Conservation (phyloP, 768 basidiomycete species). For the Postia placenta region DNA sequence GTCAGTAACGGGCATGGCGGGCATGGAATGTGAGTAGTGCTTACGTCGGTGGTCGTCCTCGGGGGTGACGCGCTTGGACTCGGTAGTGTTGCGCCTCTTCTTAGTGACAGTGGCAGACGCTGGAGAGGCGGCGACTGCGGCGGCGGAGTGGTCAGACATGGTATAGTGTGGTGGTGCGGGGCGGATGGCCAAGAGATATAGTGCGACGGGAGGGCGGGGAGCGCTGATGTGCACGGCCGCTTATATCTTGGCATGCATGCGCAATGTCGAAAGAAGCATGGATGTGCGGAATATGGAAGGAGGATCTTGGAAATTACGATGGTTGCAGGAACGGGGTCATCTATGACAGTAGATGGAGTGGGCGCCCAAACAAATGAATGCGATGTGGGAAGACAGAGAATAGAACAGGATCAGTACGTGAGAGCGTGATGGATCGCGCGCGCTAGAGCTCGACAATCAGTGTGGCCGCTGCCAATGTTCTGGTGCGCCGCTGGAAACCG, state of each 20-base stretch:
- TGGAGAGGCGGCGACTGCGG: too few species aligned
- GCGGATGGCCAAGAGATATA: neutral
- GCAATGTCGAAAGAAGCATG: neutral
- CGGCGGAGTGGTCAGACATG: slow-evolving; percentile 19
- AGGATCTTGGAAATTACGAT: neutral
- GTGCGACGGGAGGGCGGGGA: slow-evolving; percentile 1
- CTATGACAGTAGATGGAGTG: neutral
- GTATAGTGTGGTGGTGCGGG: neutral
- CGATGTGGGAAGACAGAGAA: neutral
- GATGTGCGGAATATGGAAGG: neutral
- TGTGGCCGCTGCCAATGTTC: too few species aligned
- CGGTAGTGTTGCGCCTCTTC: slow-evolving; percentile 21
- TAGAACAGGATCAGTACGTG: too few species aligned
- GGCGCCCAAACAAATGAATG: neutral
- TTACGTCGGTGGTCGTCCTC: slow-evolving; percentile 46
- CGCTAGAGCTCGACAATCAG: too few species aligned
- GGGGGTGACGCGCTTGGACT: slow-evolving; percentile 24
- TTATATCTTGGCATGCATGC: slow-evolving; percentile 4
- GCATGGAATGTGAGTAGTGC: slow-evolving; percentile 3
- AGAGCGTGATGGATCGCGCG: too few species aligned
- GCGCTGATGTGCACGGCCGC: neutral
- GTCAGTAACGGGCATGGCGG: slow-evolving; percentile 19
- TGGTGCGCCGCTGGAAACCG: too few species aligned
- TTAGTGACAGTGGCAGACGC: too few species aligned
- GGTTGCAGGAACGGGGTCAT: neutral